These are phyloP conservation scores for Annulohypoxylon bovei DNA, from an alignment of 495 filamentous ascomycete species.

Conservation along the genomic window DNA sequence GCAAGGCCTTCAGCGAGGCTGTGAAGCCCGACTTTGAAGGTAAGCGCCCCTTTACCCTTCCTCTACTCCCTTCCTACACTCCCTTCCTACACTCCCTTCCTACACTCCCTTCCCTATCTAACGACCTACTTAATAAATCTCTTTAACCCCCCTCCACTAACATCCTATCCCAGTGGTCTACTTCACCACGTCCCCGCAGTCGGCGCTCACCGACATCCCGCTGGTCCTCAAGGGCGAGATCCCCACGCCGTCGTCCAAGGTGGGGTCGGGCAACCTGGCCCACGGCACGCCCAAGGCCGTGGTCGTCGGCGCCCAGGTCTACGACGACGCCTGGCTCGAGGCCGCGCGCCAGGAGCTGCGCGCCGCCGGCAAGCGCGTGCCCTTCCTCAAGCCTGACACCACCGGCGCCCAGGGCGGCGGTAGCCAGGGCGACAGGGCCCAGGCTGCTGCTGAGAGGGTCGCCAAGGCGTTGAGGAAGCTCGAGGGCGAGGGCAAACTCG, in stretches of 20 bases:
- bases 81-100: background rate
- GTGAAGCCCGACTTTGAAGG: conserved; percentile 33
- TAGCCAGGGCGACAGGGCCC: conserved; percentile 1
- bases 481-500: conserved; percentile 35
- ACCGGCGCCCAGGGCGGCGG: background rate
- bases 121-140: background rate
- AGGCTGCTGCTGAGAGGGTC: conserved; percentile 12
- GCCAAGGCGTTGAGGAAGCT: conserved; percentile 21
- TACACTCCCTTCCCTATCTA: background rate
- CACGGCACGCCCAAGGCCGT: conserved; percentile 18
- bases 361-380: conserved; percentile 15
- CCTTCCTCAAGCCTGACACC: conserved; percentile 22
- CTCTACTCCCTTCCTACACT: background rate
- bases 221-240: conserved; percentile 19
- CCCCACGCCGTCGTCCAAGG: conserved; percentile 2
- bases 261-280: conserved; percentile 5
- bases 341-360: conserved; percentile 5
- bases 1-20: conserved; percentile 32
- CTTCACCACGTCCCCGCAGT: conserved; percentile 18
- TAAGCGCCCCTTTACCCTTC: background rate
- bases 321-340: conserved; percentile 28
- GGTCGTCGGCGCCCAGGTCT: conserved; percentile 8
- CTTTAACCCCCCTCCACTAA: background rate
- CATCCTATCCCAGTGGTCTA: conserved; percentile 9
- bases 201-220: conserved; percentile 26